Conservation (phyloP, 331 rosid genomes). For the Erythrophleum ivorense region DNA sequence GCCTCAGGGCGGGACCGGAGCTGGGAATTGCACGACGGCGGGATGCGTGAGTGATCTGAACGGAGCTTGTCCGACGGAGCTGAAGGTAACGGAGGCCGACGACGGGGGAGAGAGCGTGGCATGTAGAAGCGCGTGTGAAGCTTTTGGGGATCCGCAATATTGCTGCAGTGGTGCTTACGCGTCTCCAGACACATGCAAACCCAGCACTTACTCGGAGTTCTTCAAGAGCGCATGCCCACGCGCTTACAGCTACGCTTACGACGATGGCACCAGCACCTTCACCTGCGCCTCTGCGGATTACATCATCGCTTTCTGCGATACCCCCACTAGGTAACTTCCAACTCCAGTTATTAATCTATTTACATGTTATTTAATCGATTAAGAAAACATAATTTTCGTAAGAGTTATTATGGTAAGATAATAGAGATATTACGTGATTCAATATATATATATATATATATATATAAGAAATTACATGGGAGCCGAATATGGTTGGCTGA, state of each 20-base stretch:
- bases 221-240: conserved; percentile 80
- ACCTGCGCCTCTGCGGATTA: conserved; percentile 80
- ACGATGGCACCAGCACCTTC: conserved; percentile 90
- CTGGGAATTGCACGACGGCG: conserved; percentile 69
- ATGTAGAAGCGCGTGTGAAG: conserved; percentile 92
- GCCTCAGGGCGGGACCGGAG: conserved; percentile 58
- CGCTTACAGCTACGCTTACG: conserved; percentile 91
- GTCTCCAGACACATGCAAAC: conserved; percentile 70
- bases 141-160: conserved; percentile 72
- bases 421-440: too few relatives aligned
- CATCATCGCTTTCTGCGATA: conserved; percentile 65
- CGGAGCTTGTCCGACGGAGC: conserved; percentile 66
- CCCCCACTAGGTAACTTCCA: conserved; percentile 52
- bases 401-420: too few relatives aligned
- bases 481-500: not conserved
- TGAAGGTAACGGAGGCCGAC: conserved; percentile 48
- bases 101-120: conserved; percentile 61
- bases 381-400: too few relatives aligned
- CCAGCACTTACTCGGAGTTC: conserved; percentile 71
- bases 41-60: conserved; percentile 75
- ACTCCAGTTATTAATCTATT: too few relatives aligned
- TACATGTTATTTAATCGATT: too few relatives aligned
- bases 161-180: conserved; percentile 84
- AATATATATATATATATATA: too few relatives aligned
- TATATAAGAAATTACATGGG: not conserved